Conservation (phyloP, 371 early-diverging fungal genomes). For the Conidiobolus incongruus region DNA sequence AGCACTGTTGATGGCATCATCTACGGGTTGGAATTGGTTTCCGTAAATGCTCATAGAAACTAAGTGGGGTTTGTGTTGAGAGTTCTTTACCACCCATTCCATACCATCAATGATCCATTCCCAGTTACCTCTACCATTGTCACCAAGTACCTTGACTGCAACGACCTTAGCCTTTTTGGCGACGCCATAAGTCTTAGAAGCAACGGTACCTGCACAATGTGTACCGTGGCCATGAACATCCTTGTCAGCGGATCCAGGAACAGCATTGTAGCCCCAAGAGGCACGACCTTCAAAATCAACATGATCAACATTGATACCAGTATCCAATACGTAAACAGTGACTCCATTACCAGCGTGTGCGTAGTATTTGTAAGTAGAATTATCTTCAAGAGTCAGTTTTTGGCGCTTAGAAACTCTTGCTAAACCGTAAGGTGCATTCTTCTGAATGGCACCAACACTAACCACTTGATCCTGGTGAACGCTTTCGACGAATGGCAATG, state of each 20-base stretch:
- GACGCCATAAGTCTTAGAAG: conserved; percentile 21
- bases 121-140: conserved; percentile 24
- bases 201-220: conserved; percentile 31
- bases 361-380: conserved; percentile 15
- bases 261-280: conserved; percentile 19
- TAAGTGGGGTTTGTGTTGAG: neutral
- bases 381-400: conserved; percentile 9
- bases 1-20: conserved; percentile 12
- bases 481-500: neutral
- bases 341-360: conserved; percentile 25
- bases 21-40: conserved; percentile 13
- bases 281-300: too few species aligned
- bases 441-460: neutral
- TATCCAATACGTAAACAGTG: conserved; percentile 59
- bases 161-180: conserved; percentile 17
- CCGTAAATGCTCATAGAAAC: conserved; percentile 40
- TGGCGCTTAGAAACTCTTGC: conserved; percentile 20
- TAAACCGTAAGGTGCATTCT: conserved; percentile 21
- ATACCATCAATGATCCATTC: too few species aligned
- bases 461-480: neutral
- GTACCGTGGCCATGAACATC: conserved; percentile 27
- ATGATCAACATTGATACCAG: conserved; percentile 47
- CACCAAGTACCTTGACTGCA: conserved; percentile 32
- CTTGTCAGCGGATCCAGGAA: conserved; percentile 15
- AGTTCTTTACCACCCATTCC: conserved; percentile 10